phyloP scores from a whole-genome alignment of 192 early-diverging fungal species.

The Linnemannia hyalina region DNA sequence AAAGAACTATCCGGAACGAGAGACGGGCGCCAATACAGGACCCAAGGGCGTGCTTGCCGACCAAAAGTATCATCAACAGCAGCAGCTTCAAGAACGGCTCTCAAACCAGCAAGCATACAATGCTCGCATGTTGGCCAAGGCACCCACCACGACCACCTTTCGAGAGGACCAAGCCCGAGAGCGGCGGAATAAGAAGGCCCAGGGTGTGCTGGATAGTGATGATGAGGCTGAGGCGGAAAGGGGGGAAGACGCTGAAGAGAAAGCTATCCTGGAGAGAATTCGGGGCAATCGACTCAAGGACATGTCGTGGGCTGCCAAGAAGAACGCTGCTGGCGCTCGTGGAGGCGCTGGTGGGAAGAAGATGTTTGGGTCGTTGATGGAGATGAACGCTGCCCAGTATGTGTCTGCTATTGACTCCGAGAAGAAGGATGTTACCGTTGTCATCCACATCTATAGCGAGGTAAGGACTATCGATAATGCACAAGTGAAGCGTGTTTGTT shows the following conservation, averaged over 20 bases:
- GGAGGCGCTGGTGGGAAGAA: slow-evolving; percentile 15
- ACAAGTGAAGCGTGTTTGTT: not conserved
- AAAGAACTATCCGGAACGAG: slow-evolving; percentile 45
- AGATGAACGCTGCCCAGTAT: slow-evolving; percentile 65
- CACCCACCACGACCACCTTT: slow-evolving; percentile 64
- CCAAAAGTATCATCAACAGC: slow-evolving; percentile 61
- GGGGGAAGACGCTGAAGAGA: slow-evolving; percentile 53
- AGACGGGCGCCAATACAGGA: slow-evolving; percentile 61
- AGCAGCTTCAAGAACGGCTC: slow-evolving; percentile 41
- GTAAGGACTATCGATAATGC: slow-evolving; percentile 17
- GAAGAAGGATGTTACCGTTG: slow-evolving; percentile 61
- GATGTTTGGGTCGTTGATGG: slow-evolving; percentile 64
- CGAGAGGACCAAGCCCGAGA: slow-evolving; percentile 53
- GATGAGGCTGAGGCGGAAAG: slow-evolving; percentile 20
- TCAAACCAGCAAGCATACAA: slow-evolving; percentile 55
- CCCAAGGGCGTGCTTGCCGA: slow-evolving; percentile 73
- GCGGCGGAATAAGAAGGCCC: slow-evolving; percentile 24
- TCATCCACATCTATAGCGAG: slow-evolving; percentile 68
- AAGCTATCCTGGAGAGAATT: slow-evolving; percentile 56
- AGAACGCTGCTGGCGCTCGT: slow-evolving; percentile 20
- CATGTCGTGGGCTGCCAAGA: slow-evolving; percentile 38
- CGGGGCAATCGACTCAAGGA: slow-evolving; percentile 61
- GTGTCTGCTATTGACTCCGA: slow-evolving; percentile 65
- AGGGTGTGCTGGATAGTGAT: slow-evolving; percentile 23
- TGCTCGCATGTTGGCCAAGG: slow-evolving; percentile 59